A percentile compares a stretch with the other conserved stretches of the same genome.
Conservation (phyloP, 2,329 filamentous ascomycete species). For the Paramyrothecium roridum region DNA sequence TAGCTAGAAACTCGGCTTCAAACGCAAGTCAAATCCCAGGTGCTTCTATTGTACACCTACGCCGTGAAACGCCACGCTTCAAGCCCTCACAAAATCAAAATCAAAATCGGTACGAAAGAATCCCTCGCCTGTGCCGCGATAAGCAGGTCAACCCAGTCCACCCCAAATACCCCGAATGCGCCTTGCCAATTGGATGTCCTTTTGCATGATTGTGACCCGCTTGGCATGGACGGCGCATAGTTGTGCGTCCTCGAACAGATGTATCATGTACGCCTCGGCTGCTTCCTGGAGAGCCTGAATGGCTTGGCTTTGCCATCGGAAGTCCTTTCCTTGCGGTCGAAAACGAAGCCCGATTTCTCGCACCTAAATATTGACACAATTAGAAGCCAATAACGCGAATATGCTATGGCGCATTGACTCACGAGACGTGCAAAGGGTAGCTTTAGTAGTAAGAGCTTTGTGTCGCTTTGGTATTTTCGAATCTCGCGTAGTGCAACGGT, state of each 20-base stretch:
- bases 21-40: not conserved
- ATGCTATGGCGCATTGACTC: slow-evolving; percentile 13
- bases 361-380: slow-evolving; percentile 9
- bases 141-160: slow-evolving; percentile 54
- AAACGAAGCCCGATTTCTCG: slow-evolving; percentile 70
- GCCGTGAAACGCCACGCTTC: slow-evolving; percentile 1
- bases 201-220: slow-evolving; percentile 95
- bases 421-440: slow-evolving; percentile 77
- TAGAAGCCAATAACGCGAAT: not conserved
- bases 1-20: no score
- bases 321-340: slow-evolving; percentile 61
- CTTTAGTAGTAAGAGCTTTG: slow-evolving; percentile 80
- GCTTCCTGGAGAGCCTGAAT: slow-evolving; percentile 93
- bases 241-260: slow-evolving; percentile 82
- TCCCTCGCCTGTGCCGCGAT: slow-evolving; percentile 5
- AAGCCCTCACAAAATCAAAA: not conserved
- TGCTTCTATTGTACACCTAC: not conserved
- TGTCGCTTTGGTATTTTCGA: slow-evolving; percentile 82
- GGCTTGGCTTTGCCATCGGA: slow-evolving; percentile 95
- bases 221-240: slow-evolving; percentile 96
- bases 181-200: slow-evolving; percentile 91
- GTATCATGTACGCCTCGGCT: slow-evolving; percentile 92
- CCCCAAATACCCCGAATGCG: slow-evolving; percentile 77
- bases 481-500: slow-evolving; percentile 91
- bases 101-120: not conserved